Conservation (phyloP, 2,329 filamentous ascomycete species). For the Pseudonectria buxi region DNA sequence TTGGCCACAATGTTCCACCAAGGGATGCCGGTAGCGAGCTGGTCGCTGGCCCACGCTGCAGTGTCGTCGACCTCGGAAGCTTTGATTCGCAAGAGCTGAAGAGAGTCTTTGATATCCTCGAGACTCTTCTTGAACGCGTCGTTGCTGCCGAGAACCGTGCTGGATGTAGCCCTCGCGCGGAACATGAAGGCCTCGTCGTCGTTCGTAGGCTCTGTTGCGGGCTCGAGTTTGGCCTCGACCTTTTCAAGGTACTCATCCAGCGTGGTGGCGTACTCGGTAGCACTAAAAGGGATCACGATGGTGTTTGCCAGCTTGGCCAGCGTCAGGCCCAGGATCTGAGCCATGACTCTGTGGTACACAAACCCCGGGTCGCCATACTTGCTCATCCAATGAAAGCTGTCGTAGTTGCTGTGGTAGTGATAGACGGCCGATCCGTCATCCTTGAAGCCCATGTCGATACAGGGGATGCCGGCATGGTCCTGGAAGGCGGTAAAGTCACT, state of each 20-base stretch:
- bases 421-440: slow-evolving; percentile 49
- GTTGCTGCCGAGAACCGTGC: slow-evolving; percentile 27
- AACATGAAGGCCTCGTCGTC: slow-evolving; percentile 26
- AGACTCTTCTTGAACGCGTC: slow-evolving; percentile 35
- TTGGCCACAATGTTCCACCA: slow-evolving; percentile 75
- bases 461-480: slow-evolving; percentile 62
- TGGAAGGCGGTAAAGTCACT: slow-evolving; percentile 72
- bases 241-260: slow-evolving; percentile 46
- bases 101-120: slow-evolving; percentile 30
- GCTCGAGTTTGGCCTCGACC: slow-evolving; percentile 43
- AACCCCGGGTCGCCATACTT: slow-evolving; percentile 66
- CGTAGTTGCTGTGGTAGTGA: slow-evolving; percentile 88
- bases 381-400: slow-evolving; percentile 85
- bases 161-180: slow-evolving; percentile 19
- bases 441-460: slow-evolving; percentile 56
- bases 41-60: slow-evolving; percentile 34
- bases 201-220: slow-evolving; percentile 12
- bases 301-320: slow-evolving; percentile 55
- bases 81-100: slow-evolving; percentile 31
- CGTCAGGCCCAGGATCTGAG: slow-evolving; percentile 58
- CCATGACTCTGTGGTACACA: slow-evolving; percentile 59
- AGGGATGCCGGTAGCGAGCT: slow-evolving; percentile 50
- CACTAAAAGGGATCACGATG: slow-evolving; percentile 57
- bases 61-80: slow-evolving; percentile 40
- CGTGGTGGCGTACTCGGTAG: slow-evolving; percentile 55